Evolutionary conservation across 441 rosid species (phyloP).

Genomic region (Melastoma candidum): DNA sequence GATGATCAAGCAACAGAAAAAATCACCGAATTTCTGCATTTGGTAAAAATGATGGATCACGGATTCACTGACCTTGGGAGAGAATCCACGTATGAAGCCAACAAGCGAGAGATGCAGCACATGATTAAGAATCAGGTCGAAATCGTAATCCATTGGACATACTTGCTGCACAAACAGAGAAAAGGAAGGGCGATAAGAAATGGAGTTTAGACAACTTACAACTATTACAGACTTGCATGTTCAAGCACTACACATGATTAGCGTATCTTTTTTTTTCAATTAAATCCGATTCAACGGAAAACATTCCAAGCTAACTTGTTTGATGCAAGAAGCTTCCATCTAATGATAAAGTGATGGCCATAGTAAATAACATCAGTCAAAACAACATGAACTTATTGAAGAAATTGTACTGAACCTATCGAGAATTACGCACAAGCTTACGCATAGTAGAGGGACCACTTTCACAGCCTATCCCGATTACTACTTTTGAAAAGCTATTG

Average conservation of each 20-base stretch:
- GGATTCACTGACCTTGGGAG: slow-evolving; percentile 10
- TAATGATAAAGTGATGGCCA: background rate
- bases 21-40: background rate
- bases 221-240: too few species aligned
- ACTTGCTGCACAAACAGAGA: slow-evolving; percentile 19
- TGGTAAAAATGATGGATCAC: too few species aligned
- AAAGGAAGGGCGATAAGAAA: background rate
- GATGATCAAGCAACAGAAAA: background rate
- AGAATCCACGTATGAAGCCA: slow-evolving; percentile 25
- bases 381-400: background rate
- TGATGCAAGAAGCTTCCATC: too few species aligned
- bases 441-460: slow-evolving; percentile 4
- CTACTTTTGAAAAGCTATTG: slow-evolving; percentile 17
- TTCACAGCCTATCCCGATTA: slow-evolving; percentile 18
- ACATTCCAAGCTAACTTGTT: too few species aligned
- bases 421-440: slow-evolving; percentile 18
- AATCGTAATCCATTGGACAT: slow-evolving; percentile 11
- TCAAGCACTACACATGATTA: too few species aligned
- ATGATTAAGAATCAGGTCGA: slow-evolving; percentile 6
- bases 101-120: slow-evolving; percentile 21
- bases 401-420: background rate
- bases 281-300: too few species aligned
- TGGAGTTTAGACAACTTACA: too few species aligned
- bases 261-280: too few species aligned
- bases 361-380: background rate